A percentile compares a stretch with the other conserved stretches of the same genome.
phyloP scores from a whole-genome alignment of 2,329 filamentous ascomycete genomes.

The Xenosphaeropsis pyriputrescens region DNA sequence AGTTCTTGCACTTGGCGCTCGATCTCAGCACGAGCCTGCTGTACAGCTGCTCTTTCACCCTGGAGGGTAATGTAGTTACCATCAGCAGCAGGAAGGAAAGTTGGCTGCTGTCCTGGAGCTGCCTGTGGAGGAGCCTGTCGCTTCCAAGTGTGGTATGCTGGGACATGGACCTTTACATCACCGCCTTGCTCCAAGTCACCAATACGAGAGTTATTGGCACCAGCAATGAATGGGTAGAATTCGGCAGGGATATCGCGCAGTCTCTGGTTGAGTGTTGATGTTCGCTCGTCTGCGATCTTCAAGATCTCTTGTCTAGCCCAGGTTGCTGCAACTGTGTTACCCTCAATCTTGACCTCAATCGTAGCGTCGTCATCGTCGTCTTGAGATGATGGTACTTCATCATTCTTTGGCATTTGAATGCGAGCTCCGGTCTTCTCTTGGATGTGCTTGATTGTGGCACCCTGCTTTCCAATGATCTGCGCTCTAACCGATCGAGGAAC shows the following conservation, averaged over 20 bases:
- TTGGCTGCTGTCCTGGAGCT: constrained; percentile 46
- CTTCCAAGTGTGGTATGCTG: constrained; percentile 63
- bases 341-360: constrained; percentile 80
- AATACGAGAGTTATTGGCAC: constrained; percentile 54
- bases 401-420: constrained; percentile 76
- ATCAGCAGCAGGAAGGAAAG: constrained; percentile 54
- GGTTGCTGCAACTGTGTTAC: constrained; percentile 76
- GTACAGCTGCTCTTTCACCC: constrained; percentile 72
- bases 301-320: constrained; percentile 73
- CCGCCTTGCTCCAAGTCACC: constrained; percentile 56
- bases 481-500: constrained; percentile 74
- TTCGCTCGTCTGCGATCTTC: constrained; percentile 75
- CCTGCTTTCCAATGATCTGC: constrained; percentile 86
- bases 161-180: constrained; percentile 70
- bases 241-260: constrained; percentile 76
- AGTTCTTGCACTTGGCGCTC: constrained; percentile 68
- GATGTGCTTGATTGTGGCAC: constrained; percentile 77
- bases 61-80: constrained; percentile 73
- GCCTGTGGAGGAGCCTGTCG: constrained; percentile 50
- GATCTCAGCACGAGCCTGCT: constrained; percentile 65
- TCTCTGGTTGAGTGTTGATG: constrained; percentile 67
- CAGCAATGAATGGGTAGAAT: constrained; percentile 91
- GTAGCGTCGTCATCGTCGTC: constrained; percentile 68
- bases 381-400: constrained; percentile 35
- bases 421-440: constrained; percentile 81